These are phyloP conservation scores for Fraxinus platypoda DNA, from an alignment of 305 asterid genomes.

Conservation along the genomic window DNA sequence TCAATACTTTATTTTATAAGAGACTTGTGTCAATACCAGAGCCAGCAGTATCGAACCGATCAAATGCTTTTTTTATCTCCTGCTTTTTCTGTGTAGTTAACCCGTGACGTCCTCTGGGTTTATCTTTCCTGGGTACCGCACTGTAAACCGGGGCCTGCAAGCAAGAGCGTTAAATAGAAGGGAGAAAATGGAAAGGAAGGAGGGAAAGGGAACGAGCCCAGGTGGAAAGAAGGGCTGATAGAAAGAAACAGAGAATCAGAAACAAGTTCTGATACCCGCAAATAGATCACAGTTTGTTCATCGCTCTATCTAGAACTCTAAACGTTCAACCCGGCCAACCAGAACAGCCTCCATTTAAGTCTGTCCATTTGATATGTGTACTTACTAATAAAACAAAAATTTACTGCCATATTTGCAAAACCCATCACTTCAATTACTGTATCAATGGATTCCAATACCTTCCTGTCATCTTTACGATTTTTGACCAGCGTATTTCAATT, in stretches of 20 bases:
- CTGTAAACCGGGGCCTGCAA: slow-evolving; percentile 56
- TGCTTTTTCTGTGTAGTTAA: slow-evolving; percentile 71
- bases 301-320: not conserved
- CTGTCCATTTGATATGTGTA: not conserved
- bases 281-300: not conserved
- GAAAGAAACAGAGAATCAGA: not conserved
- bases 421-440: not conserved
- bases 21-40: slow-evolving; percentile 47
- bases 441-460: not conserved
- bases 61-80: slow-evolving; percentile 92
- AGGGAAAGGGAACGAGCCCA: not conserved
- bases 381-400: not conserved
- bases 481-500: not conserved
- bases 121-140: slow-evolving; percentile 59
- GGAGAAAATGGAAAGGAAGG: slow-evolving; percentile 7
- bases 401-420: not conserved
- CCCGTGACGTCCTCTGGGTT: slow-evolving; percentile 75
- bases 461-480: not conserved
- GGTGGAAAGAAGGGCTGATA: not conserved
- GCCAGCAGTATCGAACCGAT: slow-evolving; percentile 84
- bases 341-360: not conserved
- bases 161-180: slow-evolving; percentile 14
- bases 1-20: not conserved
- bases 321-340: not conserved
- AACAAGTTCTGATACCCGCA: not conserved